Percentiles rank a stretch among this genome's conserved stretches.
These are phyloP conservation scores for Teunomyces stri DNA, from an alignment of 805 yeast species.

Conservation along the genomic window DNA sequence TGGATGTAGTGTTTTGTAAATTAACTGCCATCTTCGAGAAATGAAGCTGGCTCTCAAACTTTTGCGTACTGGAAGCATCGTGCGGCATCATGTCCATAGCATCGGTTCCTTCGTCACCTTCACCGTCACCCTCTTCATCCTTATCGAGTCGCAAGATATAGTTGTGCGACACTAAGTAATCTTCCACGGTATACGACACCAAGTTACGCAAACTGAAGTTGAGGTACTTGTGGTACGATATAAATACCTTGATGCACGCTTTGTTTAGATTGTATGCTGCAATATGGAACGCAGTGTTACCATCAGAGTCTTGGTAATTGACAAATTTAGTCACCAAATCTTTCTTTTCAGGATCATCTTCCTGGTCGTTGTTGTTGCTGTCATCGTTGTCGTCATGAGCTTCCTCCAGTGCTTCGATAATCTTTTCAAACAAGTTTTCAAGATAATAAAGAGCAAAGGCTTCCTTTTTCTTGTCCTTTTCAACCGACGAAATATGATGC, in stretches of 20 bases:
- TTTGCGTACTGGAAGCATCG: slow-evolving; percentile 16
- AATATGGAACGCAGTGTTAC: slow-evolving; percentile 92
- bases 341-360: slow-evolving; percentile 13
- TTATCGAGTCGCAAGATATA: slow-evolving; percentile 22
- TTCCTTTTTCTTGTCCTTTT: slow-evolving; percentile 29
- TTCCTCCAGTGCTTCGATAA: slow-evolving; percentile 25
- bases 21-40: slow-evolving; percentile 34
- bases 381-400: slow-evolving; percentile 5
- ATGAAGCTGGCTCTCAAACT: slow-evolving; percentile 38
- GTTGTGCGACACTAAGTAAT: slow-evolving; percentile 28
- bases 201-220: slow-evolving; percentile 24
- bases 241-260: slow-evolving; percentile 23
- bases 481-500: slow-evolving; percentile 39
- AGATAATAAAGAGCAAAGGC: slow-evolving; percentile 38
- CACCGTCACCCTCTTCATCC: slow-evolving; percentile 2
- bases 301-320: slow-evolving; percentile 87
- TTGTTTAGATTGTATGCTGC: slow-evolving; percentile 53
- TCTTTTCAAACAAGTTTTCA: slow-evolving; percentile 33
- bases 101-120: not conserved
- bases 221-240: slow-evolving; percentile 21
- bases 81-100: slow-evolving; percentile 1
- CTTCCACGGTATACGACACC: slow-evolving; percentile 25
- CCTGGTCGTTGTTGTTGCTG: slow-evolving; percentile 20
- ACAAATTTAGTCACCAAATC: slow-evolving; percentile 48
- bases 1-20: slow-evolving; percentile 31